Evolutionary conservation across 371 early-diverging fungal species (phyloP).

Genomic region (Funneliformis caledonium): DNA sequence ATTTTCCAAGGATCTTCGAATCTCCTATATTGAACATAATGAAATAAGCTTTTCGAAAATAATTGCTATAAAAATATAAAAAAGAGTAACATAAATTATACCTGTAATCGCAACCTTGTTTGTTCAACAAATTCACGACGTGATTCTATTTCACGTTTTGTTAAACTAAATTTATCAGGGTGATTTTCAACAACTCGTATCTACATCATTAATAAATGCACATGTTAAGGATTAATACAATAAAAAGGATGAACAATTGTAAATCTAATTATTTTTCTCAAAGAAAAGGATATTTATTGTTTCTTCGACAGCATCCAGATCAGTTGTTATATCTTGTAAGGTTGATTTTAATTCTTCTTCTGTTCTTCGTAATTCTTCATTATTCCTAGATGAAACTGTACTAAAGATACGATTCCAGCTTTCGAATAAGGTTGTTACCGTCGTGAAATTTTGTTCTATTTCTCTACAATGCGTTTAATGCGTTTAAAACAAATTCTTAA

Average conservation of each 20-base stretch:
- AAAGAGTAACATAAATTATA: neutral
- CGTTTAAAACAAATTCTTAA: neutral
- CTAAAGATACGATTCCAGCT: constrained; percentile 68
- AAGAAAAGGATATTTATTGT: constrained; percentile 56
- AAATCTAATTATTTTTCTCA: constrained; percentile 5
- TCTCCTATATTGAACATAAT: no score
- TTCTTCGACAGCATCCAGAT: constrained; percentile 64
- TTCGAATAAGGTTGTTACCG: constrained; percentile 56
- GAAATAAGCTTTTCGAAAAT: neutral
- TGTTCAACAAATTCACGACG: constrained; percentile 25
- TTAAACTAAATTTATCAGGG: constrained; percentile 4
- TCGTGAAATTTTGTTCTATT: constrained; percentile 56
- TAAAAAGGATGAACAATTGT: neutral
- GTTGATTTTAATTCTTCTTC: constrained; percentile 59
- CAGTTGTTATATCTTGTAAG: constrained; percentile 58
- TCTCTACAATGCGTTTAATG: constrained; percentile 48
- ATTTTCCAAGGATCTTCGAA: neutral
- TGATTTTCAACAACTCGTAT: constrained; percentile 28
- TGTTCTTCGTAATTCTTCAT: constrained; percentile 66
- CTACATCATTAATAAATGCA: constrained; percentile 22
- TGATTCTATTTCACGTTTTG: constrained; percentile 9
- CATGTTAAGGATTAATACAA: constrained; percentile 49
- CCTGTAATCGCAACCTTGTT: constrained; percentile 8
- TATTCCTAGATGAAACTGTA: constrained; percentile 65
- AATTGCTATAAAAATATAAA: neutral